These are phyloP conservation scores for Podaxis sp. DNA, from an alignment of 768 basidiomycete genomes.

Conservation along the genomic window DNA sequence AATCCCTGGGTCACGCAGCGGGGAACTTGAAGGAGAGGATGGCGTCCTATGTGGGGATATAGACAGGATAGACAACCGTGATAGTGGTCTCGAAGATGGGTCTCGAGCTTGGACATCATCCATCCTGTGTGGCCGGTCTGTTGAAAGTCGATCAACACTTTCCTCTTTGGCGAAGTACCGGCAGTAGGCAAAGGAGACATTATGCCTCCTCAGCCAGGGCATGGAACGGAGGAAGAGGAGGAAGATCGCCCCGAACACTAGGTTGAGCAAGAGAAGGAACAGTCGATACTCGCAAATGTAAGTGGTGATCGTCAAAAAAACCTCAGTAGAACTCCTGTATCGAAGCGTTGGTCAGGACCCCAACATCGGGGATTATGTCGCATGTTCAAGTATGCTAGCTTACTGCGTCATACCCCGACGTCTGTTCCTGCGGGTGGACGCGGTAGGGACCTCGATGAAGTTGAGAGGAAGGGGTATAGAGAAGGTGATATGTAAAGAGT, in stretches of 20 bases:
- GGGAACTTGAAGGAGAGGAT: neutral
- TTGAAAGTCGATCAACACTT: neutral
- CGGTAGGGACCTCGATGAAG: too few species aligned
- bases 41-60: neutral
- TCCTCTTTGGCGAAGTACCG: neutral
- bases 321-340: neutral
- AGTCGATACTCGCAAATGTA: neutral
- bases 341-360: neutral
- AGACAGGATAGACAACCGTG: neutral
- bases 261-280: conserved; percentile 1
- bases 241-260: neutral
- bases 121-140: neutral
- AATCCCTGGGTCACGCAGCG: neutral
- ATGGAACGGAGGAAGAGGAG: neutral
- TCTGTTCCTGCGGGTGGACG: neutral
- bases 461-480: neutral
- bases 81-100: neutral
- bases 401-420: neutral
- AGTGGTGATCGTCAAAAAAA: neutral
- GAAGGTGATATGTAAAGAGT: neutral
- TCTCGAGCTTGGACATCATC: neutral
- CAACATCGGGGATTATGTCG: neutral
- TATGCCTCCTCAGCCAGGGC: neutral
- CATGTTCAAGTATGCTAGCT: neutral
- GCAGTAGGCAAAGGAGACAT: neutral